Base-by-base conservation (phyloP, 495 filamentous ascomycete genomes). In the Aspergillus wentii region DNA sequence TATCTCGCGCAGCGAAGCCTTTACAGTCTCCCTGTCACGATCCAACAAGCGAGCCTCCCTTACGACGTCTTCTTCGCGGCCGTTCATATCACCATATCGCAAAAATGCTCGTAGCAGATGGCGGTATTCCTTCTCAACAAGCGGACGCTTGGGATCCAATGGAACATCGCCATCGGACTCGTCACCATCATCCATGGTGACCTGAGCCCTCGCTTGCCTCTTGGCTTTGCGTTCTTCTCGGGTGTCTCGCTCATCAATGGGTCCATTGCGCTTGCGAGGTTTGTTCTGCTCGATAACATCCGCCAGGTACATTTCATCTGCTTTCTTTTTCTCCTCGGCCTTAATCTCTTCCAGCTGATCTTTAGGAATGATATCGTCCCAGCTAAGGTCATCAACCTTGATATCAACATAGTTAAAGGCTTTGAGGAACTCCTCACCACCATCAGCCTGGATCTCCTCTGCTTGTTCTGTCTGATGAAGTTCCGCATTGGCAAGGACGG, bases 291-390 rank as follows among this genome's bases (percentile, higher is more conserved):
- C 88, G 35, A 95, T 78, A 18, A 92, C 76, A 35, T 82, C 80
- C 13, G 78, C 82, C 5, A 95, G 80, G 51, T 92, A 92, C 31
- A 79, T 76, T 21, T 90, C 87, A 40, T 96, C 81, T 14, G 82
- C 78, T 52, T 83, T 85, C 54, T 79, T 77, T 48, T 89, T 85
- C 55, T 95, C 90, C 40, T 94, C 87, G 0, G 80, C 85, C 57
- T 90, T 94, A 58, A 97, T 82, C 33, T 78, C 80, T 16, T 85
- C 89, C 15, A 97, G 76, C 49, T 94, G 76, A 5, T 95, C 89
- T 45, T 88, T 88, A 1, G 92, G 94, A 44, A 99, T 99, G 54
- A 99, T 97, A 38, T 96, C 83, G 48, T 97, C 94, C 92, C 92
- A 98, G 41, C 85, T 84, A 25, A 95, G 74, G 46, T 89, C 83